Conservation (phyloP, 768 basidiomycete genomes). For the Tylopilus plumbeoviolaceoides region DNA sequence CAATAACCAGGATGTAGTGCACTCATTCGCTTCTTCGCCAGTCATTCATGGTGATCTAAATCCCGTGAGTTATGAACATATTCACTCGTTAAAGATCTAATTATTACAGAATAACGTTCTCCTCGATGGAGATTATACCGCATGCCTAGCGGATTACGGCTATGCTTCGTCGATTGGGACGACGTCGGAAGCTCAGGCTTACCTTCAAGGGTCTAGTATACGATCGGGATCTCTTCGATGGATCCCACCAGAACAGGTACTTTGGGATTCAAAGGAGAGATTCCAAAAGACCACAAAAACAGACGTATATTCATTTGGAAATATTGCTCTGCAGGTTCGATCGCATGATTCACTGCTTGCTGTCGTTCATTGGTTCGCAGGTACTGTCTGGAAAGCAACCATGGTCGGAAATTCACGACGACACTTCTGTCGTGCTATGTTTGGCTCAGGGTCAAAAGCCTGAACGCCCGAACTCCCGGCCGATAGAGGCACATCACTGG, state of each 20-base stretch:
- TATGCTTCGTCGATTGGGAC: conserved; percentile 21
- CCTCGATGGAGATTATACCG: conserved; percentile 23
- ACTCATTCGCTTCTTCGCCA: background rate
- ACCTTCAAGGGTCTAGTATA: conserved; percentile 23
- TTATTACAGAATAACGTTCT: conserved; percentile 14
- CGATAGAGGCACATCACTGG: conserved; percentile 1
- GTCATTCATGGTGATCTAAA: conserved; percentile 14
- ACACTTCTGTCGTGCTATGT: conserved; percentile 3
- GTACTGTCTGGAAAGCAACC: conserved; percentile 4
- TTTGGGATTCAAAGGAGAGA: conserved; percentile 13
- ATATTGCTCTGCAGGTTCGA: conserved; percentile 25
- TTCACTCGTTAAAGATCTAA: background rate
- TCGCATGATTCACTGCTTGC: background rate
- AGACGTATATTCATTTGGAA: conserved; percentile 18
- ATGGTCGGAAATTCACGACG: background rate
- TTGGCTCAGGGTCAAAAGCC: background rate
- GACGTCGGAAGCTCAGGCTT: background rate
- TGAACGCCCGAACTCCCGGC: background rate
- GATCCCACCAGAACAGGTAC: conserved; percentile 35
- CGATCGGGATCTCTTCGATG: conserved; percentile 37
- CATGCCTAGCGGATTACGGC: conserved; percentile 42
- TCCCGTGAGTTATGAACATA: background rate
- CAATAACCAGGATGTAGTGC: conserved; percentile 4
- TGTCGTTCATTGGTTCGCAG: conserved; percentile 12
- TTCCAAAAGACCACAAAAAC: conserved; percentile 2